A percentile compares a stretch with the other conserved stretches of the same genome.
Conservation (phyloP, 306 rosid species). For the Cucurbita moschata region DNA sequence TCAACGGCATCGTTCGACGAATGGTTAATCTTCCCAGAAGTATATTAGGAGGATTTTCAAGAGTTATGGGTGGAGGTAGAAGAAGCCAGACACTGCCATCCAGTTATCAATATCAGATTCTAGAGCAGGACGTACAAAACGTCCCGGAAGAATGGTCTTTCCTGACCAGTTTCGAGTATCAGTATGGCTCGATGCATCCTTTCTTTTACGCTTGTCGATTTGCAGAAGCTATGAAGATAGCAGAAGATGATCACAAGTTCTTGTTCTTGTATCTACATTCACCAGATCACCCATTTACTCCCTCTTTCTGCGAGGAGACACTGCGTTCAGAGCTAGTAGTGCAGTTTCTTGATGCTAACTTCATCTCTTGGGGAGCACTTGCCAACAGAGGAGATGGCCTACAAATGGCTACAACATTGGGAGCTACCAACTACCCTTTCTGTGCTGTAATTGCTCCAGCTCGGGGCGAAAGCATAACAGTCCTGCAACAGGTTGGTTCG, state of each 20-base stretch:
- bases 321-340: constrained; percentile 44
- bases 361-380: constrained; percentile 61
- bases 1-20: constrained; percentile 35
- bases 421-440: constrained; percentile 50
- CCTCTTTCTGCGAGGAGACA: constrained; percentile 47
- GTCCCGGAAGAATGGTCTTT: constrained; percentile 36
- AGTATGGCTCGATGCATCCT: constrained; percentile 48
- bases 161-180: constrained; percentile 36
- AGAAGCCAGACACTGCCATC: constrained; percentile 25
- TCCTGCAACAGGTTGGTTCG: constrained; percentile 52
- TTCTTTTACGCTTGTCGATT: constrained; percentile 51
- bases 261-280: constrained; percentile 73
- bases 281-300: constrained; percentile 50
- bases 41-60: constrained; percentile 43
- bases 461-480: constrained; percentile 30
- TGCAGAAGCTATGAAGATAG: constrained; percentile 38
- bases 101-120: constrained; percentile 18
- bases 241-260: constrained; percentile 51
- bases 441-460: constrained; percentile 53
- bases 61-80: constrained; percentile 37
- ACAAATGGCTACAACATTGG: constrained; percentile 40
- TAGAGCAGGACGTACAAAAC: constrained; percentile 7
- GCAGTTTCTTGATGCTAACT: constrained; percentile 68
- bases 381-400: constrained; percentile 44
- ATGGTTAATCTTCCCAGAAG: constrained; percentile 48